phyloP scores from a whole-genome alignment of 768 basidiomycete species.

The Baorangia bicolor region DNA sequence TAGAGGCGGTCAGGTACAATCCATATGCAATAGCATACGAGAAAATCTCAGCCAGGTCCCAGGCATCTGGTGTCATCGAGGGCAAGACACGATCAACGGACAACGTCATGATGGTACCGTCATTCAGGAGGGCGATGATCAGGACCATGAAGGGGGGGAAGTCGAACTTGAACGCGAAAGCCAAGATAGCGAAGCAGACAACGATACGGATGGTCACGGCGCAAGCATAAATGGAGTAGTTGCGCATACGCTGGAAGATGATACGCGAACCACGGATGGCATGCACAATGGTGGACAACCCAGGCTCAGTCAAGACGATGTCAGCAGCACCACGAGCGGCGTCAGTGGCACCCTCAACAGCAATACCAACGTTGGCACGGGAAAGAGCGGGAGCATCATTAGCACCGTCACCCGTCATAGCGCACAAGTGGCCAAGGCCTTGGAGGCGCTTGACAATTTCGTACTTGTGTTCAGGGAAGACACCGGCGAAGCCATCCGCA shows the following conservation, averaged over 20 bases:
- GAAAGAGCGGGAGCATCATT: constrained; percentile 98
- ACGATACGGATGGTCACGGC: constrained; percentile 99
- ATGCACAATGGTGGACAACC: constrained; percentile 98
- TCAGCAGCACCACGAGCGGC: constrained; percentile 98
- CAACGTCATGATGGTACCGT: constrained; percentile 99
- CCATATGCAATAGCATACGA: constrained; percentile 95
- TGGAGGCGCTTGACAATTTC: constrained; percentile 99
- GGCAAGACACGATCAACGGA: constrained; percentile 95
- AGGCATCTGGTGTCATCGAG: constrained; percentile 88
- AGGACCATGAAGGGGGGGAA: constrained; percentile 99
- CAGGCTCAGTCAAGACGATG: constrained; percentile 96
- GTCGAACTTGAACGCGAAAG: constrained; percentile 94
- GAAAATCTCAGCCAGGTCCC: constrained; percentile 97
- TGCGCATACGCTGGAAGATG: constrained; percentile 99
- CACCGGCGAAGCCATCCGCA: constrained; percentile 98
- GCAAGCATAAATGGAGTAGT: constrained; percentile 97
- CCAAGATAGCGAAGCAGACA: constrained; percentile 93
- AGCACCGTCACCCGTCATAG: constrained; percentile 99
- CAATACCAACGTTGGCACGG: constrained; percentile 99
- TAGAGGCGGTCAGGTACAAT: constrained; percentile 87
- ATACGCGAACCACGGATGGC: constrained; percentile 97
- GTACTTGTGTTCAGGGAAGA: constrained; percentile 99
- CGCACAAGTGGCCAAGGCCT: constrained; percentile 91
- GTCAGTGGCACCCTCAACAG: constrained; percentile 98
- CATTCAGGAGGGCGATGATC: constrained; percentile 94